A percentile compares a stretch with the other conserved stretches of the same genome.
Conservation (phyloP, 139 green algal species). For the Chlamydomonas eustigma region DNA sequence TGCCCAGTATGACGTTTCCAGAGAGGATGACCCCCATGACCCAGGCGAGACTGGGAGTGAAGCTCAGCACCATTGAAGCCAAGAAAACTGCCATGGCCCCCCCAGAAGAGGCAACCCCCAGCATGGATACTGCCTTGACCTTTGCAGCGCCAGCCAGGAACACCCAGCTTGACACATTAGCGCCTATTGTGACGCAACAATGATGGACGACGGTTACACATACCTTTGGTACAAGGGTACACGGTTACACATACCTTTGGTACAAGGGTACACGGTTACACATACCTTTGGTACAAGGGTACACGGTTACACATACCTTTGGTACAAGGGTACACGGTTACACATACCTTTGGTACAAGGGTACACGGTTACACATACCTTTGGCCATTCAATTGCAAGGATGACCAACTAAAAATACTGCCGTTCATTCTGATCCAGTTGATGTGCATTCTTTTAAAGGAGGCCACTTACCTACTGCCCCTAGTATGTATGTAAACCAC, state of each 20-base stretch:
- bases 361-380: not conserved
- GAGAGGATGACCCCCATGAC: not conserved
- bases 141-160: not conserved
- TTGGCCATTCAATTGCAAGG: not conserved
- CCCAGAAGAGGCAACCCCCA: not conserved
- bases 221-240: not conserved
- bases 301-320: not conserved
- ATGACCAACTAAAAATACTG: too few relatives aligned
- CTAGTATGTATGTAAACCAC: slow-evolving; percentile 4
- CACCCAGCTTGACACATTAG: not conserved
- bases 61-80: not conserved
- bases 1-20: not conserved
- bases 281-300: not conserved
- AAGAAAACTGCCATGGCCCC: not conserved
- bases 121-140: not conserved
- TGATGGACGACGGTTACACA: not conserved
- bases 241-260: not conserved
- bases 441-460: not conserved
- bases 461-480: not conserved
- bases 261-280: not conserved
- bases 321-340: not conserved
- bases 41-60: not conserved
- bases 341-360: not conserved
- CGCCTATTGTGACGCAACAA: not conserved
- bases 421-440: too few relatives aligned